Evolutionary conservation across 2,329 filamentous ascomycete genomes (phyloP), one percentile per base, ranked within the genome.

Genomic region (Aureobasidium sp.): DNA sequence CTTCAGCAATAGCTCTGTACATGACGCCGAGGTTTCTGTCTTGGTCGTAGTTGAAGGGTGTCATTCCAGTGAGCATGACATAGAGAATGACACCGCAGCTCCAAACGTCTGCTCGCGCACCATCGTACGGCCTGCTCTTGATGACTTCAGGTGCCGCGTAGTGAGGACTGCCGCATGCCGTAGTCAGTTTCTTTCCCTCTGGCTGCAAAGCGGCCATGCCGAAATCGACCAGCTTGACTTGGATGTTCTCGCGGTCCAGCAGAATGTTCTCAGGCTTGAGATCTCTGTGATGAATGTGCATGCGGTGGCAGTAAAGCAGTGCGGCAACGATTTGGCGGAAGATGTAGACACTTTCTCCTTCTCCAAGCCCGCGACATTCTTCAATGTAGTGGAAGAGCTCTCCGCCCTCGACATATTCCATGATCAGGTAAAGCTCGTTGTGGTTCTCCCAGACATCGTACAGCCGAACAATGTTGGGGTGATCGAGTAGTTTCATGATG

Each of bases 371-470:
- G 14, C 89, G 88, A 60, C 85, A 81, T 45, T 81, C 78, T 62
- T 88, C 88, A 68, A 99, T 91, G 71, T 94, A 94, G 62, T 89
- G 85, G 72, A 96, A 97, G 3, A 97, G 80, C 70, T 97, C 92
- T 55, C 87, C 87, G 51, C 86, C 86, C 68, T 95, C 85, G 63
- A 96, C 88, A 67, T 91, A 96, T 74, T 99, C 94, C 64, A 97
- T 86, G 61, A 99, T 91, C 44, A 99, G 82, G 72, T 97, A 97
- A 90, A 99, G 87, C 74, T 99, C 92, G 61, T 91, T 89, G 27
- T 90, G 84, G 71, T 97, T 97, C 77, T 99, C 94, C 93, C 93
- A 99, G 34, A 99, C 93, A 75, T 99, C 94, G 72, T 93, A 94
- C 10, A 99, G 78, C 67, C 89, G 90, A 74, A 97, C 92, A 68